Conservation (phyloP, 2,329 filamentous ascomycete species). For the Immersiporthe knoxdaviesiana region DNA sequence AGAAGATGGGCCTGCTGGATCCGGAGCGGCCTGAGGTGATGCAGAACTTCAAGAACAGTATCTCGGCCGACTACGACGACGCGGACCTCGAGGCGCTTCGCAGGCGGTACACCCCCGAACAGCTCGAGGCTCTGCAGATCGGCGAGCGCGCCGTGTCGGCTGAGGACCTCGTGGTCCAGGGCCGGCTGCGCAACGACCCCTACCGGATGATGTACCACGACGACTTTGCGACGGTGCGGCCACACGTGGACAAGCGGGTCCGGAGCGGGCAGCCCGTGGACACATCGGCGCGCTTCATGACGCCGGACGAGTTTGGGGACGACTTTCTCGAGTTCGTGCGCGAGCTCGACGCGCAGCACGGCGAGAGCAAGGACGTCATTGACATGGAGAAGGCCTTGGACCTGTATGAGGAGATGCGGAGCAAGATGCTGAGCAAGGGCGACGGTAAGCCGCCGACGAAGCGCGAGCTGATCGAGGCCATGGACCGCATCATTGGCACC, state of each 20-base stretch:
- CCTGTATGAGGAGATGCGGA: conserved; percentile 51
- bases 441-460: conserved; percentile 39
- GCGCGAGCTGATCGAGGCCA: conserved; percentile 16
- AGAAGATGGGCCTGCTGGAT: conserved; percentile 53
- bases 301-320: conserved; percentile 61
- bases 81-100: conserved; percentile 66
- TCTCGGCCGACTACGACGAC: conserved; percentile 67
- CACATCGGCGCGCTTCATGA: conserved; percentile 63
- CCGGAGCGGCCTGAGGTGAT: conserved; percentile 42
- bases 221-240: conserved; percentile 77
- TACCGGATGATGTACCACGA: conserved; percentile 78
- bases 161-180: conserved; percentile 74
- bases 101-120: conserved; percentile 75
- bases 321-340: conserved; percentile 58
- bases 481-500: conserved; percentile 33
- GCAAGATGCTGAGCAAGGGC: conserved; percentile 39
- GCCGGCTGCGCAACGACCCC: conserved; percentile 70
- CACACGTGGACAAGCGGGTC: conserved; percentile 73
- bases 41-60: conserved; percentile 48
- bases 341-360: conserved; percentile 43
- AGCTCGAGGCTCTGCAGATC: conserved; percentile 79
- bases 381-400: conserved; percentile 50
- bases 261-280: conserved; percentile 54
- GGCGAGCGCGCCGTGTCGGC: conserved; percentile 77
- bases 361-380: conserved; percentile 22